Evolutionary conservation across 495 filamentous ascomycete genomes (phyloP).

Genomic region (Tuber calosporum): DNA sequence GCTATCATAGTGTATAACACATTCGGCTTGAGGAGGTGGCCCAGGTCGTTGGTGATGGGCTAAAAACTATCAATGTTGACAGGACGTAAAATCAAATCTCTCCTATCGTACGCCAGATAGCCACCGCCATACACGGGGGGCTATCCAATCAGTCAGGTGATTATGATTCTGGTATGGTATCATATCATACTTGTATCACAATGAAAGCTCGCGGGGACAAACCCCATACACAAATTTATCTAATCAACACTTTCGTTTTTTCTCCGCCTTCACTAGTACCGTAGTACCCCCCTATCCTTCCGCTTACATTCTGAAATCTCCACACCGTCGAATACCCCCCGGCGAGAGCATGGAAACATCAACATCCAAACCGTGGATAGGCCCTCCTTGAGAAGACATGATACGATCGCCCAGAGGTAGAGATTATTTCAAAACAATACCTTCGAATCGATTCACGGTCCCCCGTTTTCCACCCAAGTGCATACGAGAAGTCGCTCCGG

Average conservation of each 20-base stretch:
- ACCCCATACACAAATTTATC: background rate
- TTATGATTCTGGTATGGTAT: background rate
- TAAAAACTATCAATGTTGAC: conserved; percentile 14
- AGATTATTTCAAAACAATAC: background rate
- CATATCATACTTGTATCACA: too few relatives aligned
- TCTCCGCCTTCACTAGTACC: background rate
- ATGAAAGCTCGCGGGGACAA: background rate
- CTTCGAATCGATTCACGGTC: background rate
- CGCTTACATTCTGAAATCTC: background rate
- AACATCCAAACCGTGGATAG: background rate
- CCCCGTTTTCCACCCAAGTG: background rate
- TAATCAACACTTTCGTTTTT: background rate
- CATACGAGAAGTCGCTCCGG: background rate
- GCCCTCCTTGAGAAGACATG: background rate
- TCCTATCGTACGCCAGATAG: conserved; percentile 1
- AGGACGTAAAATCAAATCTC: conserved; percentile 13
- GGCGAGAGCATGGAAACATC: background rate
- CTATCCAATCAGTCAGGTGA: conserved; percentile 2
- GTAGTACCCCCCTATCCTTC: background rate
- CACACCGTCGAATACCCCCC: background rate
- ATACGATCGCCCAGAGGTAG: background rate
- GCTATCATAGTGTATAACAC: background rate
- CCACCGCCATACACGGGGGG: conserved; percentile 11
- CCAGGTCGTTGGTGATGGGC: background rate
- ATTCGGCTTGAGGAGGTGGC: conserved; percentile 1